phyloP scores from a whole-genome alignment of 2,329 filamentous ascomycete genomes.

The Pyrenochaeta sp. region DNA sequence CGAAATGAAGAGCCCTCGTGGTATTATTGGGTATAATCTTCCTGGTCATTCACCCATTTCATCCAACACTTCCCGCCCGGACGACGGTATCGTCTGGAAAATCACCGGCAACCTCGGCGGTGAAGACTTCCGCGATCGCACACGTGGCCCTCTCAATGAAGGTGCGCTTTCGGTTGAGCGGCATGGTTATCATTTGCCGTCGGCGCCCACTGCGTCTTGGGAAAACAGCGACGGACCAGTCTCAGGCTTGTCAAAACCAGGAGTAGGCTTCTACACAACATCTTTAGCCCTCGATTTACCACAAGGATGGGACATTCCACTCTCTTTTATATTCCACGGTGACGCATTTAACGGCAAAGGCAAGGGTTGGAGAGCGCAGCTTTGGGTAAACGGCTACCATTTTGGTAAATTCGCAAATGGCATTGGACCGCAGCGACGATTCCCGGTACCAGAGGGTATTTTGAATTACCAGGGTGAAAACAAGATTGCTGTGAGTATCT shows the following conservation, averaged over 20 bases:
- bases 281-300: conserved; percentile 64
- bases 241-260: conserved; percentile 58
- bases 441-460: conserved; percentile 76
- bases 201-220: conserved; percentile 50
- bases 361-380: conserved; percentile 63
- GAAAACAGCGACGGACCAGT: conserved; percentile 40
- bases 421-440: conserved; percentile 73
- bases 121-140: conserved; percentile 65
- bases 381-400: conserved; percentile 79
- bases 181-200: conserved; percentile 68
- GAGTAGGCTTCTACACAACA: conserved; percentile 66
- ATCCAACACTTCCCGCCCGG: conserved; percentile 12
- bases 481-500: conserved; percentile 71
- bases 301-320: conserved; percentile 64
- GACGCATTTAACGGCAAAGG: conserved; percentile 46
- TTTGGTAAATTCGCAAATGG: conserved; percentile 73
- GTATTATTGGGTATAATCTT: conserved; percentile 67
- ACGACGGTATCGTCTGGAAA: conserved; percentile 65
- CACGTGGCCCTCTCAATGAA: conserved; percentile 71
- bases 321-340: conserved; percentile 64
- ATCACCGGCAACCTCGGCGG: conserved; percentile 72
- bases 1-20: conserved; percentile 67
- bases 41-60: conserved; percentile 51
- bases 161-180: conserved; percentile 69
- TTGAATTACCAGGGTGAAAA: conserved; percentile 74